Base-by-base conservation (phyloP, 208 protist genomes). In the Wallacemonas sp. region DNA sequence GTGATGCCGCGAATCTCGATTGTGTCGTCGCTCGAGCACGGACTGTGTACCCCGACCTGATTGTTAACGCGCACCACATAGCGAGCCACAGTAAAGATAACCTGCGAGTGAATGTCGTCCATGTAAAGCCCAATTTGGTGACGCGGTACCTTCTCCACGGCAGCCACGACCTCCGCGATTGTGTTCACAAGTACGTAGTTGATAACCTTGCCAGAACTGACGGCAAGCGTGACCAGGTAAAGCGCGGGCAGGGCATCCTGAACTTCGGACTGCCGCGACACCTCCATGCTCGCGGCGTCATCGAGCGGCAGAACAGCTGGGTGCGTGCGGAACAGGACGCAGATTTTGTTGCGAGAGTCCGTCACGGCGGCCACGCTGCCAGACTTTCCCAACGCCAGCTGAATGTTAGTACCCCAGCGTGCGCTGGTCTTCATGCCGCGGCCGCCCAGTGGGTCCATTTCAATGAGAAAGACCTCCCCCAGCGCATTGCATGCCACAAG, bases 1-100 rank as follows among this genome's bases (percentile, higher is more conserved):
- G 69, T 59, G 1, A 89, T 41, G 15, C 68, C 53, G 11, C 36
- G 44, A 21, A 95, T 62, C 36, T 79, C 58, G 11, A 81, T 54
- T 9, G 82, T 86, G 77, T 95, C 83, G 49, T 88, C 80, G 65
- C 82, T 88, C 8, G 80, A 72, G 56, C 84, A 92, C 1, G 89
- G 86, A 51, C 70, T 80, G 28, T 80, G 85, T 14, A 88, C 81
- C 36, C 84, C 81, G 11, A 91, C 81, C 31, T 82, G 72, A 54
- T 80, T 90, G 73, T 92, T 95, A 36, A 95, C 69, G 17, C 80
- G 83, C n/a, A 95, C 62, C 33, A 78, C 67, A 38, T 80, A 92
- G n/a, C 77, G 51, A 12, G 80, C 70, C 27, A 90, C 53, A 49
- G 77, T 77, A 24, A 94, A 55, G 33, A 84, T 49, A 11, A 87